Evolutionary conservation across 495 filamentous ascomycete genomes (phyloP).

Genomic region (Cercophora newfieldiana): DNA sequence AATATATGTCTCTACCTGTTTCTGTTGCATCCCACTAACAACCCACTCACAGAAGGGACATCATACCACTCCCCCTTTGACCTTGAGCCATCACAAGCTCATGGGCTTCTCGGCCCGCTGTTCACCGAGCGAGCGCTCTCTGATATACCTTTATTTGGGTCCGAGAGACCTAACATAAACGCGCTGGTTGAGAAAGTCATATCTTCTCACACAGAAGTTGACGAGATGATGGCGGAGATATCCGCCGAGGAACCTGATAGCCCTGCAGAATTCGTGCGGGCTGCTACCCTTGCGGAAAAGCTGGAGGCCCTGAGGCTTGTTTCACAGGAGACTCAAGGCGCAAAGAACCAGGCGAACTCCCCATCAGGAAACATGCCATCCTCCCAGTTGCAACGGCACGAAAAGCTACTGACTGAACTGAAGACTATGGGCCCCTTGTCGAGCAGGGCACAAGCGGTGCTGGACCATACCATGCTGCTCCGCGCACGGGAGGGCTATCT

Average conservation of each 20-base stretch:
- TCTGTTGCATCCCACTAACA: constrained; percentile 14
- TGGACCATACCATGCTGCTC: constrained; percentile 49
- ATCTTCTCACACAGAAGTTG: constrained; percentile 15
- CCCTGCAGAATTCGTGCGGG: constrained; percentile 31
- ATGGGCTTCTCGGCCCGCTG: constrained; percentile 44
- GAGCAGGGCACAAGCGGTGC: constrained; percentile 36
- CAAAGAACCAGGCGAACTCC: neutral
- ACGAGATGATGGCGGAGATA: constrained; percentile 31
- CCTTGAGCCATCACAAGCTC: constrained; percentile 45
- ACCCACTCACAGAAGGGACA: constrained; percentile 37
- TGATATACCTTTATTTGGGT: constrained; percentile 47
- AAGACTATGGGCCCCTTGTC: constrained; percentile 40
- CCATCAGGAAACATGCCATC: constrained; percentile 21
- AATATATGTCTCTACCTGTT: neutral
- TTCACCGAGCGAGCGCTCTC: constrained; percentile 44
- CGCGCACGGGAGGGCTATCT: constrained; percentile 72
- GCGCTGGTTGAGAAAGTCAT: constrained; percentile 38
- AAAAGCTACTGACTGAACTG: constrained; percentile 49
- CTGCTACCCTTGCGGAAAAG: constrained; percentile 42
- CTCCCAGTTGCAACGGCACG: constrained; percentile 46
- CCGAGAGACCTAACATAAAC: constrained; percentile 34
- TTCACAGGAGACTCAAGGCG: constrained; percentile 20
- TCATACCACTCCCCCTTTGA: constrained; percentile 48
- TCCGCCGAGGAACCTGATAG: constrained; percentile 24
- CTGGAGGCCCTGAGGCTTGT: constrained; percentile 38